These are phyloP conservation scores for Hypholoma sublateritium DNA, from an alignment of 768 basidiomycete species.

Conservation along the genomic window DNA sequence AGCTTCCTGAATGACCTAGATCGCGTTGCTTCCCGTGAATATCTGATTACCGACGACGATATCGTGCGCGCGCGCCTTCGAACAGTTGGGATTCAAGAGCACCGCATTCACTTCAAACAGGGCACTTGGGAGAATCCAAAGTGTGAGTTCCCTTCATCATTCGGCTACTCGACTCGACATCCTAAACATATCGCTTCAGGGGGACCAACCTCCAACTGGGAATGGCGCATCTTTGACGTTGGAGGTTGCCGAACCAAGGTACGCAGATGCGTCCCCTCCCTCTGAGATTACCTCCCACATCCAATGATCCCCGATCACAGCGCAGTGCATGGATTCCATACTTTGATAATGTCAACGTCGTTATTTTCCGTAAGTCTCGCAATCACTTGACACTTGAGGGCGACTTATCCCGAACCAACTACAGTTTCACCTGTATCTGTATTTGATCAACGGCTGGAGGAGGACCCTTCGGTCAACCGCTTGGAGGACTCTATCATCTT, in stretches of 20 bases:
- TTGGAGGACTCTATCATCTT: slow-evolving; percentile 72
- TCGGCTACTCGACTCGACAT: neutral
- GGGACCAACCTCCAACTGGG: slow-evolving; percentile 40
- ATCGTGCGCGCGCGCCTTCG: slow-evolving; percentile 70
- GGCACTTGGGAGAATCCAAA: slow-evolving; percentile 38
- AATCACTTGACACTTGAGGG: neutral
- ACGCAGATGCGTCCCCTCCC: slow-evolving; percentile 17
- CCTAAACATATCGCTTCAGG: slow-evolving; percentile 8
- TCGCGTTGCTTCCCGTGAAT: slow-evolving; percentile 60
- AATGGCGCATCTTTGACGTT: slow-evolving; percentile 78
- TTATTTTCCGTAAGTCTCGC: slow-evolving; percentile 59
- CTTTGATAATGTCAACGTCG: slow-evolving; percentile 76
- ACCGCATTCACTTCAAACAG: slow-evolving; percentile 48
- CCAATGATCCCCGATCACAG: slow-evolving; percentile 33
- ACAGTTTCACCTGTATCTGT: slow-evolving; percentile 74
- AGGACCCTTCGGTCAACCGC: slow-evolving; percentile 70
- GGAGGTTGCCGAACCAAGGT: slow-evolving; percentile 73
- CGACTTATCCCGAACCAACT: neutral
- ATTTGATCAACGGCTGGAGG: slow-evolving; percentile 73
- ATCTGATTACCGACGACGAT: slow-evolving; percentile 70
- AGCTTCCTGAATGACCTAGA: slow-evolving; percentile 72
- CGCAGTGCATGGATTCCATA: slow-evolving; percentile 80
- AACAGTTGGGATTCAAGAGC: slow-evolving; percentile 72
- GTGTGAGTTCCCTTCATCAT: slow-evolving; percentile 20
- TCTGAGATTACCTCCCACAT: neutral